Evolutionary conservation across 306 rosid genomes (phyloP).

Genomic region (Heteromeles arbutifolia): DNA sequence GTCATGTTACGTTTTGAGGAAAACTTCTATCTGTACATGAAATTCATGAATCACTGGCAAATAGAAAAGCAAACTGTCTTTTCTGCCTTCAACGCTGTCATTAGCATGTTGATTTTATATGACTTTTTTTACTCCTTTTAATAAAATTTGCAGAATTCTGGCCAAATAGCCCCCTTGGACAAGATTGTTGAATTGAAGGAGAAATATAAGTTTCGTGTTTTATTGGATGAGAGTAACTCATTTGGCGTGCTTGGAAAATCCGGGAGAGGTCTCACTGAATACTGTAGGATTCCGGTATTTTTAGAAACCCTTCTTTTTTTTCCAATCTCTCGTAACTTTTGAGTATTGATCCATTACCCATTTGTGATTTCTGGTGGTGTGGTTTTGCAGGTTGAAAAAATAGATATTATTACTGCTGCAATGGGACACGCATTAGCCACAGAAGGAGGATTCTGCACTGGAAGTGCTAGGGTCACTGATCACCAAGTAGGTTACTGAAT

Average conservation of each 20-base stretch:
- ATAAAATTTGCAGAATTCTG: constrained; percentile 67
- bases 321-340: background rate
- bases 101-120: background rate
- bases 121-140: background rate
- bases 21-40: too few relatives aligned
- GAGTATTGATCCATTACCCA: background rate
- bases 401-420: constrained; percentile 92
- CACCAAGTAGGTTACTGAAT: constrained; percentile 65
- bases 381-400: constrained; percentile 65
- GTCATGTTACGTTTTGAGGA: background rate
- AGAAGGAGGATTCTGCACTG: constrained; percentile 99
- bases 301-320: background rate
- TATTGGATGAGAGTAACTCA: constrained; percentile 97
- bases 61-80: background rate
- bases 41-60: too few relatives aligned
- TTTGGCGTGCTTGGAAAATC: constrained; percentile 87
- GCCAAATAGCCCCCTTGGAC: constrained; percentile 86
- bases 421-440: constrained; percentile 97
- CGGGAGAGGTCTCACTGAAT: constrained; percentile 92
- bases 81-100: background rate
- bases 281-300: constrained; percentile 68
- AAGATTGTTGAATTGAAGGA: constrained; percentile 91
- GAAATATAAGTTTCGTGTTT: constrained; percentile 72
- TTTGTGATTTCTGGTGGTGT: constrained; percentile 33
- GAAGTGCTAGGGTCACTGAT: constrained; percentile 86